A percentile compares a stretch with the other conserved stretches of the same genome.
phyloP scores from a whole-genome alignment of 139 green algal species.

The Mychonastes homosphaera region DNA sequence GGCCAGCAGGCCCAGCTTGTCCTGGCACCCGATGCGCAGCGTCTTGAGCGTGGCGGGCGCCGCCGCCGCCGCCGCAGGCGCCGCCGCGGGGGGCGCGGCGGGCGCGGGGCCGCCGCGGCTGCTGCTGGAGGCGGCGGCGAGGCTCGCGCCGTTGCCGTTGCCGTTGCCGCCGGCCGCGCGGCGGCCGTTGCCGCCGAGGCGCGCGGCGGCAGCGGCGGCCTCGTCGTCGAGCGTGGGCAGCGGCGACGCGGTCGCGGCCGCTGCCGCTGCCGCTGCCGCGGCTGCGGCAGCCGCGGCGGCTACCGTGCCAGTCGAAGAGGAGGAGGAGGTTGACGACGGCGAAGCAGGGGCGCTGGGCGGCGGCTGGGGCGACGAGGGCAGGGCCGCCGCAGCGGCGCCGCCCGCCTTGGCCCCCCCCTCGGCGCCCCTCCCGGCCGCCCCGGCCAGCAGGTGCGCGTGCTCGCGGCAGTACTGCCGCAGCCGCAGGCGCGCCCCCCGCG shows the following conservation, averaged over 20 bases:
- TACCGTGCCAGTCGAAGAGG: no score
- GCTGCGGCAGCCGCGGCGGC: no score
- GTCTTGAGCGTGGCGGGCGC: background rate
- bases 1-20: conserved; percentile 42
- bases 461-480: conserved; percentile 55
- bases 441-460: conserved; percentile 18
- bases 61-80: background rate
- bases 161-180: background rate
- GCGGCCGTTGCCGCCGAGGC: background rate
- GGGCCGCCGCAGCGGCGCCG: background rate
- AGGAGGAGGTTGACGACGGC: no score
- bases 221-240: conserved; percentile 1
- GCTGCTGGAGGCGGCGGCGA: background rate
- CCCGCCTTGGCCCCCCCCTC: background rate
- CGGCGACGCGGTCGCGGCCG: background rate
- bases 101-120: background rate
- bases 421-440: background rate
- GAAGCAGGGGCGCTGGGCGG: no score
- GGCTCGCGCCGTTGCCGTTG: background rate
- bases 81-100: background rate
- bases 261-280: conserved; percentile 1
- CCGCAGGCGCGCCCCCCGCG: conserved; percentile 51
- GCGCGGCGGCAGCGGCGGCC: background rate
- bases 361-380: no score
- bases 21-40: conserved; percentile 31